These are phyloP conservation scores for Gracilaria domingensis DNA, from an alignment of 23 red algal genomes.

Conservation along the genomic window DNA sequence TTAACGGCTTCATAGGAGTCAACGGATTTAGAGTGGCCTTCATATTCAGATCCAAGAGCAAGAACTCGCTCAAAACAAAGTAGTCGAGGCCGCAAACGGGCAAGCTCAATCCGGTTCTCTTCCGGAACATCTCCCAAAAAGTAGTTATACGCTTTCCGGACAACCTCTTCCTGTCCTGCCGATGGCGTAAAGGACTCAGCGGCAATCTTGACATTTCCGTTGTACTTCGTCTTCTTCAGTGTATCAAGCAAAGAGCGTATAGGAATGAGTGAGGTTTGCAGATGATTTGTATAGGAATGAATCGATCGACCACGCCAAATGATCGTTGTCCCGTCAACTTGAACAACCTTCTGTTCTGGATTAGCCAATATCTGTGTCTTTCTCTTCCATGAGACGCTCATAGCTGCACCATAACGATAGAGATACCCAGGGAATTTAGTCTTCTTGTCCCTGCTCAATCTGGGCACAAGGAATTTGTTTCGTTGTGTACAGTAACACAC, in stretches of 20 bases:
- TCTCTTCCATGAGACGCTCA: conserved; percentile 45
- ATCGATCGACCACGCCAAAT: conserved; percentile 57
- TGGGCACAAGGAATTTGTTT: conserved; percentile 54
- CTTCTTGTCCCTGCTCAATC: conserved; percentile 24
- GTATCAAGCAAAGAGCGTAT: conserved; percentile 51
- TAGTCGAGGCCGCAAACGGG: conserved; percentile 28
- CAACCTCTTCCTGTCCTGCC: neutral
- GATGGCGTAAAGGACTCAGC: conserved; percentile 45
- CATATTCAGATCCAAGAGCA: conserved; percentile 51
- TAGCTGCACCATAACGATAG: conserved; percentile 45
- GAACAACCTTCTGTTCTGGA: conserved; percentile 42
- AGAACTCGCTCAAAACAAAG: conserved; percentile 54
- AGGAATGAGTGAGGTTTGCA: conserved; percentile 42
- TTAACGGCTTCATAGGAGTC: conserved; percentile 41
- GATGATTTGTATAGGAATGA: conserved; percentile 16
- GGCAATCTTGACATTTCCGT: conserved; percentile 13
- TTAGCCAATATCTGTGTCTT: neutral
- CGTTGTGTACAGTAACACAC: conserved; percentile 61
- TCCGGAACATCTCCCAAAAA: conserved; percentile 45
- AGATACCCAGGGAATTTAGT: conserved; percentile 40
- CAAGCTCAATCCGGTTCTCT: conserved; percentile 37
- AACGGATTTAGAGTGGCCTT: conserved; percentile 24
- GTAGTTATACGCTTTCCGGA: conserved; percentile 43
- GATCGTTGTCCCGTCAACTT: conserved; percentile 48
- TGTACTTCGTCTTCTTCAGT: conserved; percentile 34